These are phyloP conservation scores for Naganishia friedmannii DNA, from an alignment of 768 basidiomycete genomes.

Conservation along the genomic window DNA sequence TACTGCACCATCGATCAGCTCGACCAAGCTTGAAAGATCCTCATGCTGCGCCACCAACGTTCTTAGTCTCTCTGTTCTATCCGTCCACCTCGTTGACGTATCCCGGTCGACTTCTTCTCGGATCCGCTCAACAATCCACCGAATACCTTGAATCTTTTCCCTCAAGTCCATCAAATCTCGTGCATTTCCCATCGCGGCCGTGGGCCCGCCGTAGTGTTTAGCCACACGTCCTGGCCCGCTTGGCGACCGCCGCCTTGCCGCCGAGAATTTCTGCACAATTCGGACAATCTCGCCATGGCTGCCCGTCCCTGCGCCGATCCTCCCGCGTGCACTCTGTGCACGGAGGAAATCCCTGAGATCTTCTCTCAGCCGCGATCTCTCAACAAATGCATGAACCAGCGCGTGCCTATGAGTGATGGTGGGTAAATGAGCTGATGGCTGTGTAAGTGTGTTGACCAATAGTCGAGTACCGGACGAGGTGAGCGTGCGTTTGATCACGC, in stretches of 20 bases:
- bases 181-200: constrained; percentile 25
- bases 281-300: constrained; percentile 41
- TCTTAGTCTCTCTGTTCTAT: neutral
- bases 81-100: constrained; percentile 13
- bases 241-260: constrained; percentile 8
- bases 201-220: constrained; percentile 8
- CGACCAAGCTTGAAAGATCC: constrained; percentile 32
- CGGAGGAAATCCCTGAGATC: constrained; percentile 41
- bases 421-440: constrained; percentile 41
- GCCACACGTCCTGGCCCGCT: neutral
- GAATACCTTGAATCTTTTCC: constrained; percentile 38
- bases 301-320: constrained; percentile 1
- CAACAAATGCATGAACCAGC: constrained; percentile 45
- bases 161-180: constrained; percentile 46
- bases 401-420: constrained; percentile 40
- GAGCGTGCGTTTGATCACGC: constrained; percentile 43
- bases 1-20: constrained; percentile 39
- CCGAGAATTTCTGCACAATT: constrained; percentile 45
- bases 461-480: constrained; percentile 47
- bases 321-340: constrained; percentile 10
- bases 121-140: constrained; percentile 33
- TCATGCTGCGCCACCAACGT: constrained; percentile 30
- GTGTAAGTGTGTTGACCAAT: constrained; percentile 44
- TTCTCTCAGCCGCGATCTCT: constrained; percentile 38
- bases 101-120: constrained; percentile 28